phyloP scores from a whole-genome alignment of 306 rosid species.

The Glycyrrhiza uralensis region DNA sequence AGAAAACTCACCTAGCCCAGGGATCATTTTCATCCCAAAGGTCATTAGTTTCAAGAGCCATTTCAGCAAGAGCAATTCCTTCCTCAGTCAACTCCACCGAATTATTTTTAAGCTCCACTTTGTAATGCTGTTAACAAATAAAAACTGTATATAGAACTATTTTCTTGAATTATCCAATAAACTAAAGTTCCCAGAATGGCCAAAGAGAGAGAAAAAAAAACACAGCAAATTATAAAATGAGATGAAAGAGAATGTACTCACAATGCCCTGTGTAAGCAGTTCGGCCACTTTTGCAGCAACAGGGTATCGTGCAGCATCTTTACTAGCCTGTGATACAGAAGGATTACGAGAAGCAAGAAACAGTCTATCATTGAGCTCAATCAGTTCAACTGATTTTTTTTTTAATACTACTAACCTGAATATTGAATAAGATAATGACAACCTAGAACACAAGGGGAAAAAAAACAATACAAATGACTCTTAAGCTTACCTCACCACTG shows the following conservation, averaged over 20 bases:
- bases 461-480: neutral
- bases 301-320: slow-evolving; percentile 94
- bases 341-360: slow-evolving; percentile 30
- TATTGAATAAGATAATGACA: neutral
- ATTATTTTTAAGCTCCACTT: slow-evolving; percentile 82
- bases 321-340: slow-evolving; percentile 68
- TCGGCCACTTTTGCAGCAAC: slow-evolving; percentile 98
- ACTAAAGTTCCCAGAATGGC: slow-evolving; percentile 15
- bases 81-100: slow-evolving; percentile 94
- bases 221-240: slow-evolving; percentile 1
- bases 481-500: slow-evolving; percentile 78
- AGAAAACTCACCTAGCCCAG: slow-evolving; percentile 78
- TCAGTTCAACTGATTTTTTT: slow-evolving; percentile 17
- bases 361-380: neutral
- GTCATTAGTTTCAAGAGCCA: slow-evolving; percentile 91
- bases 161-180: slow-evolving; percentile 16
- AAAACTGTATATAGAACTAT: slow-evolving; percentile 6
- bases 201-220: slow-evolving; percentile 18
- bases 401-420: slow-evolving; percentile 19
- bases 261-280: slow-evolving; percentile 67
- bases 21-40: slow-evolving; percentile 99
- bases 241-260: slow-evolving; percentile 44
- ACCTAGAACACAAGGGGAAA: neutral
- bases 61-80: slow-evolving; percentile 94
- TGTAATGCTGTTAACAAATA: slow-evolving; percentile 74